These are phyloP conservation scores for Trichoderma hamatum DNA, from an alignment of 2,329 filamentous ascomycete genomes.

Conservation along the genomic window DNA sequence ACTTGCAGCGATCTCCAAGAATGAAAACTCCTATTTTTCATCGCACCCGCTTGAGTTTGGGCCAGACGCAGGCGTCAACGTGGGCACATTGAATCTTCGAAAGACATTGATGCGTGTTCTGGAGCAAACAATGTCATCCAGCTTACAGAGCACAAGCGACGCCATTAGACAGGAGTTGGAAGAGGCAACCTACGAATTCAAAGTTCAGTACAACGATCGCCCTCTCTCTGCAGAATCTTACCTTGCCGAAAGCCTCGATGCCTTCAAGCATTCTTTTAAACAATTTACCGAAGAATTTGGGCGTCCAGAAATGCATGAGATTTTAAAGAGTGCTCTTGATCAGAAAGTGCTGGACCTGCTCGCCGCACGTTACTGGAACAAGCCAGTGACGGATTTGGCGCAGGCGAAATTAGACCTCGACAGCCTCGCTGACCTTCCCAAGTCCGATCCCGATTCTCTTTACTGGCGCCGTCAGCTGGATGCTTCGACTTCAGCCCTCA, in stretches of 20 bases:
- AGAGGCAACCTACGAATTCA: constrained; percentile 97
- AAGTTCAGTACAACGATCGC: constrained; percentile 98
- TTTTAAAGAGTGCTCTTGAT: constrained; percentile 90
- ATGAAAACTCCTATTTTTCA: constrained; percentile 86
- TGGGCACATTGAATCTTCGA: constrained; percentile 83
- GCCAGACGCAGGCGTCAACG: constrained; percentile 68
- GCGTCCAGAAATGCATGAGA: constrained; percentile 81
- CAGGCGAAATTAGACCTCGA: constrained; percentile 69
- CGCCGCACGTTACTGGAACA: constrained; percentile 96
- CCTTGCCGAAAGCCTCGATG: constrained; percentile 89
- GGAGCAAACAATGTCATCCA: constrained; percentile 95
- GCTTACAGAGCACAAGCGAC: constrained; percentile 84
- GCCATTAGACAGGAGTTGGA: constrained; percentile 94
- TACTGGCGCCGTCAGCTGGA: constrained; percentile 97
- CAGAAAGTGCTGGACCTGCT: constrained; percentile 92
- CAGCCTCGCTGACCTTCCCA: constrained; percentile 75
- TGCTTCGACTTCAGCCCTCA: constrained; percentile 84
- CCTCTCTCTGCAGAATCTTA: constrained; percentile 95
- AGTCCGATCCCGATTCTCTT: constrained; percentile 78
- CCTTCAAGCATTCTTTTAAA: constrained; percentile 98
- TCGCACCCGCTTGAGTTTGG: constrained; percentile 82
- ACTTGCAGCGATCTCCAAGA: constrained; percentile 77
- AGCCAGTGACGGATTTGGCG: constrained; percentile 82
- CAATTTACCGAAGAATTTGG: constrained; percentile 90
- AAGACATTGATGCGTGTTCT: constrained; percentile 97